Percentiles rank a stretch among this genome's conserved stretches.
Evolutionary conservation across 148 eudicot genomes (phyloP).

Genomic region (Cornus kousa): DNA sequence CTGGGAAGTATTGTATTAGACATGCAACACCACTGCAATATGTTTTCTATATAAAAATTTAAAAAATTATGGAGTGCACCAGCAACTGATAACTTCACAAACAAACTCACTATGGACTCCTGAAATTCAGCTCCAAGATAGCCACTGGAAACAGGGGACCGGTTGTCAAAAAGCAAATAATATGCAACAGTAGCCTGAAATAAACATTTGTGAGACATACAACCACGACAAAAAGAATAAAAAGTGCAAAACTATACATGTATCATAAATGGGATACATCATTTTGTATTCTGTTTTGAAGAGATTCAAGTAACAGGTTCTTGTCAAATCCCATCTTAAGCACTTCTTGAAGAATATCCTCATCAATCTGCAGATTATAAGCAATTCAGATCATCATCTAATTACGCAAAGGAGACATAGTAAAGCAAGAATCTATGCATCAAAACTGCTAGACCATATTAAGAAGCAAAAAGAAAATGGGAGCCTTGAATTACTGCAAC

Average conservation of each 20-base stretch:
- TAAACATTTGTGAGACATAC: conserved; percentile 9
- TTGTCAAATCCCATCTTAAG: conserved; percentile 73
- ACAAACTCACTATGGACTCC: conserved; percentile 36
- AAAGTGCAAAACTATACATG: background rate
- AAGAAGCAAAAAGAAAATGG: background rate
- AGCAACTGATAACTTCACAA: background rate
- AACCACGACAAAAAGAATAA: background rate
- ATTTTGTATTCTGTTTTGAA: conserved; percentile 74
- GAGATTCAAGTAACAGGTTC: conserved; percentile 66
- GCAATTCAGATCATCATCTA: conserved; percentile 5
- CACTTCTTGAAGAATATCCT: conserved; percentile 76
- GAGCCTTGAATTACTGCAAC: background rate
- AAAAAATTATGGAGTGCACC: background rate
- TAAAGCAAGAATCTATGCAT: background rate
- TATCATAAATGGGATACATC: conserved; percentile 46
- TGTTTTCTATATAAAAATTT: background rate
- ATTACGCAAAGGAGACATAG: background rate
- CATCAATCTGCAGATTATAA: conserved; percentile 56
- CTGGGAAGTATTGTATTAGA: background rate
- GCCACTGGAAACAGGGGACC: conserved; percentile 43
- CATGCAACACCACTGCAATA: background rate
- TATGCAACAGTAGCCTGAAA: conserved; percentile 63
- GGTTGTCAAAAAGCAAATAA: conserved; percentile 44
- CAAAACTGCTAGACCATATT: background rate
- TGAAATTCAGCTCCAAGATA: conserved; percentile 53